Percentiles rank a stretch among this genome's conserved stretches.
phyloP scores from a whole-genome alignment of 1,284 basidiomycete genomes.

The Cryptococcus amylolentus region DNA sequence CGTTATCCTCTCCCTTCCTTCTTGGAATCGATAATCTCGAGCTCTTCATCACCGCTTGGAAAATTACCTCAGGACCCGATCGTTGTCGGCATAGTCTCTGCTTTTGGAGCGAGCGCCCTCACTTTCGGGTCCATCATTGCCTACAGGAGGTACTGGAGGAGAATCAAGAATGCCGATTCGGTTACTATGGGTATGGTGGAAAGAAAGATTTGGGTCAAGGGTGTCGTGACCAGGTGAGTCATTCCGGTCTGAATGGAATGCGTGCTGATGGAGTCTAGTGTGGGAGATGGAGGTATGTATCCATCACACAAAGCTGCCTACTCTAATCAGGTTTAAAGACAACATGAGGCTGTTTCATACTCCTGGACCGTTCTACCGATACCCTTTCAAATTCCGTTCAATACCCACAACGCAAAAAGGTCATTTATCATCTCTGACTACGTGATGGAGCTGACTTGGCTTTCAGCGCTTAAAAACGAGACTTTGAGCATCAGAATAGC shows the following conservation, averaged over 20 bases:
- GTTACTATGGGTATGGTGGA: conserved; percentile 60
- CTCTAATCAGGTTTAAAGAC: conserved; percentile 47
- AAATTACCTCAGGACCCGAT: conserved; percentile 26
- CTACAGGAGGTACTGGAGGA: conserved; percentile 59
- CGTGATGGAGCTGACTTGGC: neutral
- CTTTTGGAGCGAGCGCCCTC: conserved; percentile 41
- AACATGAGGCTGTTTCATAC: conserved; percentile 69
- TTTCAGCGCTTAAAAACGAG: conserved; percentile 64
- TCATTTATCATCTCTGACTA: conserved; percentile 32
- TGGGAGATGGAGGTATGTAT: conserved; percentile 61
- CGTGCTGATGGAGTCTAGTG: conserved; percentile 52
- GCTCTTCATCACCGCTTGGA: conserved; percentile 8
- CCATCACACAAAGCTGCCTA: neutral
- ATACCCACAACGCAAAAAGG: conserved; percentile 64
- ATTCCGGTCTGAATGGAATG: neutral
- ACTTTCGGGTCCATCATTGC: conserved; percentile 50
- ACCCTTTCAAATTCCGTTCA: conserved; percentile 64
- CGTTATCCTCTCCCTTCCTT: conserved; percentile 5
- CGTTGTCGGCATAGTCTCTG: conserved; percentile 35
- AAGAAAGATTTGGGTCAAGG: conserved; percentile 64
- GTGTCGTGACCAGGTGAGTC: conserved; percentile 66
- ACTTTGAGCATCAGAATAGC: conserved; percentile 81
- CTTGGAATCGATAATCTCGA: conserved; percentile 14
- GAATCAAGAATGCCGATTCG: conserved; percentile 63
- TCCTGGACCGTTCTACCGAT: conserved; percentile 66